A percentile compares a stretch with the other conserved stretches of the same genome.
Evolutionary conservation across 495 filamentous ascomycete species (phyloP).

Genomic region (Thermochaetoides thermophila): DNA sequence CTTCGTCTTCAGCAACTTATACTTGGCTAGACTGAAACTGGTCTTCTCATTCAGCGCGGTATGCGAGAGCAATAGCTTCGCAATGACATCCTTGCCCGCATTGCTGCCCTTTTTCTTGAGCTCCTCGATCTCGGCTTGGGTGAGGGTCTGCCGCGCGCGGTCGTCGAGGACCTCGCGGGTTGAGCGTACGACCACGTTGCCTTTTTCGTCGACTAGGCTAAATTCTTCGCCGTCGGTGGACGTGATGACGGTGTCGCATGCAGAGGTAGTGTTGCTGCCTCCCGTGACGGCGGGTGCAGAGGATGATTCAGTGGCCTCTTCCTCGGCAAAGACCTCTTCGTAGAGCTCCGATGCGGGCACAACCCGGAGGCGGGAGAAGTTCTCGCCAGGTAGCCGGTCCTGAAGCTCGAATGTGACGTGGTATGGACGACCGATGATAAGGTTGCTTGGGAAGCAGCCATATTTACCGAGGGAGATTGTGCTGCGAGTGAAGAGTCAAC

Average conservation of each 20-base stretch:
- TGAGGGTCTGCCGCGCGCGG: conserved; percentile 63
- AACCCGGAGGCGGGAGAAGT: conserved; percentile 49
- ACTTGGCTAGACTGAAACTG: conserved; percentile 82
- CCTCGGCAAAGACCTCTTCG: conserved; percentile 55
- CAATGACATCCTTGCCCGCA: conserved; percentile 76
- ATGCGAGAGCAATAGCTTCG: conserved; percentile 73
- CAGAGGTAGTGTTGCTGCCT: conserved; percentile 14
- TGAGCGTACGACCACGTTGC: conserved; percentile 53
- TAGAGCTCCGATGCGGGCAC: conserved; percentile 74
- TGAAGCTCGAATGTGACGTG: conserved; percentile 80
- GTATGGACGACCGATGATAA: conserved; percentile 75
- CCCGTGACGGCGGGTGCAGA: conserved; percentile 15
- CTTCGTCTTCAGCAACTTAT: conserved; percentile 80
- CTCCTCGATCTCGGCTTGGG: conserved; percentile 77
- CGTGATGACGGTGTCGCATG: conserved; percentile 19
- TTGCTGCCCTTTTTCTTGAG: conserved; percentile 65
- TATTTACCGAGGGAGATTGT: conserved; percentile 79
- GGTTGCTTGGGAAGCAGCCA: conserved; percentile 72
- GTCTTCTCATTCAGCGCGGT: conserved; percentile 85
- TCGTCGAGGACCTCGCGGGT: conserved; percentile 72
- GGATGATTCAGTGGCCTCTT: conserved; percentile 21
- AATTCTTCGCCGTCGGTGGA: conserved; percentile 22
- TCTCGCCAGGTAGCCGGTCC: conserved; percentile 44
- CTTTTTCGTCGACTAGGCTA: conserved; percentile 29
- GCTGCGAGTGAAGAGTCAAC: conserved; percentile 29